Evolutionary conservation across 805 yeast genomes (phyloP), one percentile per base, ranked within the genome.

Genomic region (Hanseniaspora occidentalis): DNA sequence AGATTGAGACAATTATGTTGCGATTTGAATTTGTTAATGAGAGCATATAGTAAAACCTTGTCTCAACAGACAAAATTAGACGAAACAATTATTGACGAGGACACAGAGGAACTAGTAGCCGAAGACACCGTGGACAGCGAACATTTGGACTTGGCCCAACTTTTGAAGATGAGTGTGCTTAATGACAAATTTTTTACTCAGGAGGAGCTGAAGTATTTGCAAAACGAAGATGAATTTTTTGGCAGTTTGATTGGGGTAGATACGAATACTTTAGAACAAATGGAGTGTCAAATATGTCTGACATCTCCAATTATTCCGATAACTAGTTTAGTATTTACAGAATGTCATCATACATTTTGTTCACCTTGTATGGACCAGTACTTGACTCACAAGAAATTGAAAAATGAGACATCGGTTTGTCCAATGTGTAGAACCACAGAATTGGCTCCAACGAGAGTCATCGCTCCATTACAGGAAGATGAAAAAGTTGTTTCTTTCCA

Each of bases 281-380:
- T 74, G 1, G 96, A 86, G 57, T 88, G 97, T 51, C 77, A 94
- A 0, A 84, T 88, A 19, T 89, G 97, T 57, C 77, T 85, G 0
- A 70, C 77, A 2, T 73, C 73, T 21, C 79, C 84, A 0, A 77
- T 84, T 14, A 63, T 67, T 1, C 48, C 68, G 2, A 60, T 67
- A 1, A 73, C 75, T 22, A 61, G 65, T 26, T 65, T 73, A 34
- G 67, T 77, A 0, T 68, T 89, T 10, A 75, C 88, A 0, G 77
- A 75, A 27, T 89, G 97, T 61, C 79, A 82, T 22, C 97, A 89
- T 58, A 60, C 76, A 35, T 85, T 78, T 46, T 89, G 96, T 55
- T 61, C 77, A 25, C 66, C 64, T 17, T 89, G 96, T 57, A 51
- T 88, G 24, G 58, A 54, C 85, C 5, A 69, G 76, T 14, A 64